A percentile compares a stretch with the other conserved stretches of the same genome.
phyloP scores from a whole-genome alignment of 2,329 filamentous ascomycete genomes.

The Botryotinia calthae region DNA sequence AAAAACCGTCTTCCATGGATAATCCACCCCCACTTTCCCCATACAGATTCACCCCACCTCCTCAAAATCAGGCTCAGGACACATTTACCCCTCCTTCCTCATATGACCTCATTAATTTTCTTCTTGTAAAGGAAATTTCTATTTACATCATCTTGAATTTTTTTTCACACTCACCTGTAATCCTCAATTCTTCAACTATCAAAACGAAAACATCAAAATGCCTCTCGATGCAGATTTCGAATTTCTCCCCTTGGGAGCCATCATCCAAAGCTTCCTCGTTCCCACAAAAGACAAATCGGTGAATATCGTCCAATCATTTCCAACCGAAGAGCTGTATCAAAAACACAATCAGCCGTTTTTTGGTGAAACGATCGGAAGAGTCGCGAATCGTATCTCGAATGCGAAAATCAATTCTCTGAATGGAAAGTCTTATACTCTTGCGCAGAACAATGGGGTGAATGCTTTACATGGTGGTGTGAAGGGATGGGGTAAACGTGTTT shows the following conservation, averaged over 20 bases:
- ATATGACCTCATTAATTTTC: slow-evolving; percentile 3
- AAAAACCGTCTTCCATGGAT: background rate
- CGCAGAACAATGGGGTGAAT: slow-evolving; percentile 75
- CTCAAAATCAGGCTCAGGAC: slow-evolving; percentile 9
- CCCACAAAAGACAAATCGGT: slow-evolving; percentile 44
- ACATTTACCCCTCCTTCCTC: slow-evolving; percentile 16
- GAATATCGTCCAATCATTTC: slow-evolving; percentile 89
- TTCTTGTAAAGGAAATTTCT: background rate
- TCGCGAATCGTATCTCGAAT: slow-evolving; percentile 75
- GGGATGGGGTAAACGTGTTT: slow-evolving; percentile 81
- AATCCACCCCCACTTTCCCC: slow-evolving; percentile 13
- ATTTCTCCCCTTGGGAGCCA: slow-evolving; percentile 74
- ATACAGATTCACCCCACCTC: slow-evolving; percentile 8
- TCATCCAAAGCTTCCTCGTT: slow-evolving; percentile 77
- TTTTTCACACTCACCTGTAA: background rate
- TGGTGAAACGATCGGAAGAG: slow-evolving; percentile 86
- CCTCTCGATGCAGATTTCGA: slow-evolving; percentile 43
- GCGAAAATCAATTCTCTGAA: slow-evolving; percentile 73
- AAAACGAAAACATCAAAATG: slow-evolving; percentile 1
- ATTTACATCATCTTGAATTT: background rate
- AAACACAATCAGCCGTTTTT: slow-evolving; percentile 77
- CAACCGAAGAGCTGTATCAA: slow-evolving; percentile 70
- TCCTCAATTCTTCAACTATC: background rate
- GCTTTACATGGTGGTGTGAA: slow-evolving; percentile 67
- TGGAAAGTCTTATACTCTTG: slow-evolving; percentile 64